These are phyloP conservation scores for Coprinopsis cinerea DNA, from an alignment of 768 basidiomycete genomes.

Conservation along the genomic window DNA sequence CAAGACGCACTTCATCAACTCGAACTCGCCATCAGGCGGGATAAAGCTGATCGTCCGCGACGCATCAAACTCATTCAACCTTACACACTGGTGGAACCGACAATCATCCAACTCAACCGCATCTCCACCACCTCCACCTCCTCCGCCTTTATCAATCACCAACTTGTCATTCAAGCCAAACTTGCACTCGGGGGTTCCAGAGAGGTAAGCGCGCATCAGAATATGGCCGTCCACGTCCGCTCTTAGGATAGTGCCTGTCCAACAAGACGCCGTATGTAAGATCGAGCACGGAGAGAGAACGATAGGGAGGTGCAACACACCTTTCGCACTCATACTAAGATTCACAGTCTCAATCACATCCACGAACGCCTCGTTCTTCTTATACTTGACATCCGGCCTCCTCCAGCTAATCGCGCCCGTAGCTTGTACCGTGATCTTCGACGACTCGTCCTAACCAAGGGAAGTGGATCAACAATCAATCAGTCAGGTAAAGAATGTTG, in stretches of 20 bases:
- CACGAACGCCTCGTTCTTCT: slow-evolving; percentile 99
- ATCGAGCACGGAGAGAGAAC: neutral
- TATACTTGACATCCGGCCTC: slow-evolving; percentile 92
- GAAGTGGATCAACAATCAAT: neutral
- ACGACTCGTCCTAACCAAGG: slow-evolving; percentile 78
- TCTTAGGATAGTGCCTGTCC: slow-evolving; percentile 76
- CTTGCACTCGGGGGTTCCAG: slow-evolving; percentile 97
- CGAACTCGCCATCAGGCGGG: slow-evolving; percentile 98
- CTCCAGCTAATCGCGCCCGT: slow-evolving; percentile 97
- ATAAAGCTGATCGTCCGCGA: slow-evolving; percentile 94
- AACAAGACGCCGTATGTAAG: neutral
- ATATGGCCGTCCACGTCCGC: slow-evolving; percentile 98
- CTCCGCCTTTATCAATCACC: slow-evolving; percentile 83
- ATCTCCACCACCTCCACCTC: slow-evolving; percentile 54
- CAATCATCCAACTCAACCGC: slow-evolving; percentile 97
- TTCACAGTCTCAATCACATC: slow-evolving; percentile 98
- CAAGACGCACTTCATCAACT: slow-evolving; percentile 80
- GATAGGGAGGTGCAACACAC: slow-evolving; percentile 31
- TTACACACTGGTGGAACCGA: slow-evolving; percentile 97
- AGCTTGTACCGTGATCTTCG: slow-evolving; percentile 95
- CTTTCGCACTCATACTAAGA: slow-evolving; percentile 95
- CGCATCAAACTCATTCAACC: slow-evolving; percentile 91
- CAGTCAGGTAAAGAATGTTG: neutral
- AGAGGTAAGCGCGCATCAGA: slow-evolving; percentile 94
- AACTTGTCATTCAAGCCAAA: slow-evolving; percentile 98